Evolutionary conservation across 345 rosid species (phyloP), one percentile per base, ranked within the genome.

Genomic region (Raphanus sativus): DNA sequence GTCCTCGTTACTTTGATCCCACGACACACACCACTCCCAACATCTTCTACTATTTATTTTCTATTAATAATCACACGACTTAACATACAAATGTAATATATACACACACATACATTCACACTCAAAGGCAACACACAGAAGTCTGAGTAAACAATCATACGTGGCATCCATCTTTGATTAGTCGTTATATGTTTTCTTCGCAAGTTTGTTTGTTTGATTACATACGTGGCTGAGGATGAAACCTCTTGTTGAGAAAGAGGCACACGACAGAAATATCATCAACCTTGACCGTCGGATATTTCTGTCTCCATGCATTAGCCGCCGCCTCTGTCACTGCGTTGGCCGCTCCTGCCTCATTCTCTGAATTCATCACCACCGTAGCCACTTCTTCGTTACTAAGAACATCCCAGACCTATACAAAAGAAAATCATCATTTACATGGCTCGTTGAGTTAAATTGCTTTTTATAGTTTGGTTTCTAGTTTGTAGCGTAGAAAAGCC

Each of bases 261-360:
- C 98, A 93, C 26, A 84, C 85, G n/a, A 58, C 91, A 1, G 96
- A 86, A 76, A 89, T 83, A 48, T 93, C 98, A 56, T 93, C 98
- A 11, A 93, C 78, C 69, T 82, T 93, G 0, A 84, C 77, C 7
- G 79, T 70, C 8, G 94, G 89, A 81, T 79, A 93, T 80, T 85
- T 91, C 73, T 73, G 84, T 63, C 78, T 85, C 98, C 98, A 93
- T 1, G 89, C 75, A 0, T 78, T 81, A 0, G 58, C 71, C 5
- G 97, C 98, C 13, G 90, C 94, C 52, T 91, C 90, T 12, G 89
- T 85, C 75, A 93, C 85, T 0, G 90, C 88, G 67, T 81, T 85
- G 0, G 96, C 90, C 0, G 88, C 94, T 11, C 50, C 85, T 65
- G 76, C 56, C 54, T 84, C 87, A 6, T 26, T 80, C 13, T 42